Conservation (phyloP, 176 grass and related monocot genomes). For the Secale cereale region DNA sequence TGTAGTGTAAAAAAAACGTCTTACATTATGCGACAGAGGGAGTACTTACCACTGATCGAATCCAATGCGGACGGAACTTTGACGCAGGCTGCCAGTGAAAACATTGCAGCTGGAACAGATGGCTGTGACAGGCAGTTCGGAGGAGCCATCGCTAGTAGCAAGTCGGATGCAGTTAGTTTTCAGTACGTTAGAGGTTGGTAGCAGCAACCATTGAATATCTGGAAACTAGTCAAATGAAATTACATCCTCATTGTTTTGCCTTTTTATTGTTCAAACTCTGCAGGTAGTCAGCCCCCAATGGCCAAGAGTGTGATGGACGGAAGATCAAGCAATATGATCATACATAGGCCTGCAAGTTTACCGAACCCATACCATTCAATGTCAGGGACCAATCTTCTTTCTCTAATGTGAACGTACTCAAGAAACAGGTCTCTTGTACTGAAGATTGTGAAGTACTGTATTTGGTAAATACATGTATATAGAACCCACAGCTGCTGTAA, state of each 20-base stretch:
- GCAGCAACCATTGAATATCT: neutral
- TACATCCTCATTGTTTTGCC: neutral
- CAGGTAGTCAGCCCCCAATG: constrained; percentile 98
- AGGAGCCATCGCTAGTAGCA: constrained; percentile 84
- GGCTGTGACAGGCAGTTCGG: constrained; percentile 74
- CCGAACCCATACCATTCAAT: neutral
- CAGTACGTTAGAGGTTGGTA: constrained; percentile 88
- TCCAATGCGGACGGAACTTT: constrained; percentile 17
- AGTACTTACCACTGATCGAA: neutral
- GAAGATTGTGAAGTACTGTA: neutral
- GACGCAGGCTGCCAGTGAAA: constrained; percentile 86
- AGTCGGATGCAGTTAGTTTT: constrained; percentile 93
- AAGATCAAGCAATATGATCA: neutral
- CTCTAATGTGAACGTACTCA: neutral
- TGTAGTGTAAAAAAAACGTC: too few species aligned
- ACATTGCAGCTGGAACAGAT: constrained; percentile 90
- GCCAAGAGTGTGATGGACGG: constrained; percentile 63
- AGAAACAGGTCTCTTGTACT: neutral
- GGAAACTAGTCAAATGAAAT: neutral
- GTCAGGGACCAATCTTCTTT: neutral
- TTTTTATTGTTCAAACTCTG: constrained; percentile 2
- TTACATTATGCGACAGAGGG: too few species aligned
- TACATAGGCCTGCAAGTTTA: constrained; percentile 12
- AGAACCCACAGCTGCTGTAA: neutral
- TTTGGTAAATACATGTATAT: neutral